Conservation (phyloP, 139 green algal genomes). For the Pseudopediastrum boryanum region DNA sequence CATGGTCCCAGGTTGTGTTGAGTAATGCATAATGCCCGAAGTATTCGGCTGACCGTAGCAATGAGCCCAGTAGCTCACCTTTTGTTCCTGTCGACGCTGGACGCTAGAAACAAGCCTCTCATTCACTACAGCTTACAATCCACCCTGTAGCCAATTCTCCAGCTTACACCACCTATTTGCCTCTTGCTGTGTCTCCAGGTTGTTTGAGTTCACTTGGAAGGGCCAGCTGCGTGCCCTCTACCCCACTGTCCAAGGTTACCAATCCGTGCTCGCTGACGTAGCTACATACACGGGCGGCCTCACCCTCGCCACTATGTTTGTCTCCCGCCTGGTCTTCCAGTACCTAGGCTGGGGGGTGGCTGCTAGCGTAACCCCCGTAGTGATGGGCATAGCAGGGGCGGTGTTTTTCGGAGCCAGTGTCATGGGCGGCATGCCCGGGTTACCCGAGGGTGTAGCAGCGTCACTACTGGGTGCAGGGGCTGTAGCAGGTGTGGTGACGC, state of each 20-base stretch:
- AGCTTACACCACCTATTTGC: too few relatives aligned
- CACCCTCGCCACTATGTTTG: constrained; percentile 84
- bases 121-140: too few relatives aligned
- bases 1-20: too few relatives aligned
- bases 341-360: constrained; percentile 73
- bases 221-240: constrained; percentile 80
- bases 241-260: constrained; percentile 71
- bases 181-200: constrained; percentile 12
- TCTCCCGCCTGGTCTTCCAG: constrained; percentile 80
- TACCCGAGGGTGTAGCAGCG: constrained; percentile 36
- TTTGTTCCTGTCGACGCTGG: too few relatives aligned
- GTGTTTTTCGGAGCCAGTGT: constrained; percentile 63
- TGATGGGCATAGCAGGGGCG: constrained; percentile 70
- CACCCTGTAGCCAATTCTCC: too few relatives aligned
- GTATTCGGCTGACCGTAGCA: too few relatives aligned
- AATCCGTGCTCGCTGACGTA: constrained; percentile 80
- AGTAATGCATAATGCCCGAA: too few relatives aligned
- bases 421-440: constrained; percentile 35
- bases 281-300: constrained; percentile 73
- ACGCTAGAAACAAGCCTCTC: too few relatives aligned
- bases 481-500: constrained; percentile 69
- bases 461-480: constrained; percentile 60
- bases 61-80: too few relatives aligned
- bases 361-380: constrained; percentile 60
- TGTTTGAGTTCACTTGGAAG: constrained; percentile 94